Conservation (phyloP, 257 asterid genomes). For the Petunia secreta region DNA sequence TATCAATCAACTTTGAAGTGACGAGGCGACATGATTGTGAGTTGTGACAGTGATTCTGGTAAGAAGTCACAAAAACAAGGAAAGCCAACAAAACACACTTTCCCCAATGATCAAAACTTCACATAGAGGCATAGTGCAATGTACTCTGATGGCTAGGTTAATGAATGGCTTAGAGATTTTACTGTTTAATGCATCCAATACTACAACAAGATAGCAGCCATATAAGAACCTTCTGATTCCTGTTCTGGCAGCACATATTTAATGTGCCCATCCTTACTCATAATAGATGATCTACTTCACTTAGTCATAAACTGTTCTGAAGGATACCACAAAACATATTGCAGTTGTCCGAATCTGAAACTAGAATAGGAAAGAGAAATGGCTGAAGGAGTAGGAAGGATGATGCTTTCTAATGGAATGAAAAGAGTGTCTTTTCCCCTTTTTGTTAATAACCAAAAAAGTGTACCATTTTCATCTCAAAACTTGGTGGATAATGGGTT, state of each 20-base stretch:
- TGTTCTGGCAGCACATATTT: background rate
- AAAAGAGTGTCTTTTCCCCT: background rate
- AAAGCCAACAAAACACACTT: background rate
- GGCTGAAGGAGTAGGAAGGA: background rate
- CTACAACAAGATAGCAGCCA: background rate
- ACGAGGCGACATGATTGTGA: background rate
- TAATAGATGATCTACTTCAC: no score
- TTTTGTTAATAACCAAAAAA: background rate
- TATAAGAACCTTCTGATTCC: background rate
- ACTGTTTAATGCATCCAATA: background rate
- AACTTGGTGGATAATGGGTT: background rate
- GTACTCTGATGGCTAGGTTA: background rate
- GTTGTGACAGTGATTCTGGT: background rate
- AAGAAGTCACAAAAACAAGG: no score
- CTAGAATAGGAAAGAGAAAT: no score
- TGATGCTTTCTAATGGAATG: background rate
- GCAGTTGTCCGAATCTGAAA: no score
- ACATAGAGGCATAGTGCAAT: background rate
- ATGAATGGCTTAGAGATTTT: no score
- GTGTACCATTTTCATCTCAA: background rate
- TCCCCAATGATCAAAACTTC: background rate
- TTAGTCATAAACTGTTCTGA: no score
- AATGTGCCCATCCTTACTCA: background rate
- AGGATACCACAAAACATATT: no score
- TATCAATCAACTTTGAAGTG: background rate